Evolutionary conservation across 306 rosid species (phyloP).

Genomic region (Vigna radiata): DNA sequence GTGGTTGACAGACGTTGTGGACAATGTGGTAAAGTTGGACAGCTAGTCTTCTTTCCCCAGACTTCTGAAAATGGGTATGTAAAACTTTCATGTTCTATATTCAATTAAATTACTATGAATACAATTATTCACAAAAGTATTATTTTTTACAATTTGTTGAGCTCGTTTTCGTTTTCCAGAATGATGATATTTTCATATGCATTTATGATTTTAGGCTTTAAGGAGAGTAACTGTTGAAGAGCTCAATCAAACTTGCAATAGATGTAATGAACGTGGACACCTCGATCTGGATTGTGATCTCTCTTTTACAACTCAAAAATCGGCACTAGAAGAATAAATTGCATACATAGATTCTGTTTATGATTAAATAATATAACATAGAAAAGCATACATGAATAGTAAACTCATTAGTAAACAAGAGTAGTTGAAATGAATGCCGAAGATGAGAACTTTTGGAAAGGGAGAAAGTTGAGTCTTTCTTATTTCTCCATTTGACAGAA

Average conservation of each 20-base stretch:
- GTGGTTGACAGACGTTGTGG: not conserved
- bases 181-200: not conserved
- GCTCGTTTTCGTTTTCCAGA: not conserved
- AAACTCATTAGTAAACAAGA: not conserved
- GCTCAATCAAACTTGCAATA: not conserved
- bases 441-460: conserved; percentile 10
- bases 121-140: not conserved
- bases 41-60: conserved; percentile 24
- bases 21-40: conserved; percentile 33
- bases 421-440: not conserved
- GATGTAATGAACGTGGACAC: conserved; percentile 18
- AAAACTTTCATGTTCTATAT: not conserved
- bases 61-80: conserved; percentile 40
- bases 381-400: not conserved
- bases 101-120: not conserved
- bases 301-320: not conserved
- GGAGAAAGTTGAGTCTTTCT: not conserved
- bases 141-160: not conserved
- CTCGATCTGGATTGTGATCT: not conserved
- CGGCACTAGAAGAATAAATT: conserved; percentile 2
- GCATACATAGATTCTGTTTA: not conserved
- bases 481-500: not conserved
- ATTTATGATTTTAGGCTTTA: conserved; percentile 26
- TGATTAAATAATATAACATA: not conserved
- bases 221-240: conserved; percentile 30